Evolutionary conservation across 129 eudicot genomes (phyloP).

Genomic region (Kitagawia praeruptora): DNA sequence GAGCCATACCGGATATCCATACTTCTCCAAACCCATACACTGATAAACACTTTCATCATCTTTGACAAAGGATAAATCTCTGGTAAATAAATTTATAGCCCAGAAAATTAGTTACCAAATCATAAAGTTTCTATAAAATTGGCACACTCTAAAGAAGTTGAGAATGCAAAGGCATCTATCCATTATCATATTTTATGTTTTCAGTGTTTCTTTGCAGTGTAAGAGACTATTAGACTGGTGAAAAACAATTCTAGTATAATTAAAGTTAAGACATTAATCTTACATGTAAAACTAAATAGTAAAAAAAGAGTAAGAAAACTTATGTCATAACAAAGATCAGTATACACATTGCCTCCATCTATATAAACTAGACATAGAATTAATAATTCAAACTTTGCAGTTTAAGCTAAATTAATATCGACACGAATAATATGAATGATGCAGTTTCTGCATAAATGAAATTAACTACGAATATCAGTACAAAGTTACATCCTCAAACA

Average conservation of each 20-base stretch:
- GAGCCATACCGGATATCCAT: no score
- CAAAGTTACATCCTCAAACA: slow-evolving; percentile 30
- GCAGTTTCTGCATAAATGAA: not conserved
- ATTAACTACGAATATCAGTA: not conserved
- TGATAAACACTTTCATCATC: no score
- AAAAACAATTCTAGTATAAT: not conserved
- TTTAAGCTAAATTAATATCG: not conserved
- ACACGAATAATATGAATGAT: not conserved
- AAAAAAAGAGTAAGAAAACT: not conserved
- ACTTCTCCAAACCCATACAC: no score
- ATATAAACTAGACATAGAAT: not conserved
- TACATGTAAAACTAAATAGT: not conserved
- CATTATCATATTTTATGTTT: not conserved
- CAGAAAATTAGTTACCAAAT: not conserved
- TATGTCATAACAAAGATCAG: not conserved
- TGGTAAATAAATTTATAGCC: not conserved
- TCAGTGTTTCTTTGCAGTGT: not conserved
- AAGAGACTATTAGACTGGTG: no score
- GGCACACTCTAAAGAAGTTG: not conserved
- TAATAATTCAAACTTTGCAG: not conserved
- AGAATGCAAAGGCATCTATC: not conserved
- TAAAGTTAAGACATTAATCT: not conserved
- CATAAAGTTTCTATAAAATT: not conserved
- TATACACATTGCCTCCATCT: not conserved
- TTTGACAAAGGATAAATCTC: no score